Evolutionary conservation across 257 asterid genomes (phyloP).

Genomic region (Cordia subcordata): DNA sequence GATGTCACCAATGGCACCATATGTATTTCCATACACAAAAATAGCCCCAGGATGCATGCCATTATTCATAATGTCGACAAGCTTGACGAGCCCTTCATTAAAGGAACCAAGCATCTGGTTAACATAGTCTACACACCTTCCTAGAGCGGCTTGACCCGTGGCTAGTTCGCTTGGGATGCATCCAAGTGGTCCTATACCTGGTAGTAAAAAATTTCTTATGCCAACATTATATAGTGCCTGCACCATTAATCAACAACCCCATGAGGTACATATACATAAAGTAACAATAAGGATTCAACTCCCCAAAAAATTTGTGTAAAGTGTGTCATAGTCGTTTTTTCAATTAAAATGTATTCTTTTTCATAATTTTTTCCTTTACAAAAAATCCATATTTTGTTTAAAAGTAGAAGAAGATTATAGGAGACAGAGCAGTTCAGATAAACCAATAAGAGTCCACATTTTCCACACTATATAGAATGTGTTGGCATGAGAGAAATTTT

Average conservation of each 20-base stretch:
- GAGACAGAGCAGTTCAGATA: no score
- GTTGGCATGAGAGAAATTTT: no score
- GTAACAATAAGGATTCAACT: no score
- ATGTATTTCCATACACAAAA: conserved; percentile 62
- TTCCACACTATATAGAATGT: no score
- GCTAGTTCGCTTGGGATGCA: conserved; percentile 85
- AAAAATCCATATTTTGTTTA: no score
- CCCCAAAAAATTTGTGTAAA: no score
- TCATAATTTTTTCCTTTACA: no score
- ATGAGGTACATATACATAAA: no score
- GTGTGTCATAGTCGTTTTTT: no score
- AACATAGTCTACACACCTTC: conserved; percentile 77
- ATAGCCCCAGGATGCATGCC: conserved; percentile 70
- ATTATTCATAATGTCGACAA: conserved; percentile 56
- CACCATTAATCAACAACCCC: background rate
- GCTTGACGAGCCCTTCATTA: conserved; percentile 53
- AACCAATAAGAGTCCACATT: no score
- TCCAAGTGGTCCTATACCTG: conserved; percentile 82
- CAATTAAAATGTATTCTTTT: no score
- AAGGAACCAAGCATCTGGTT: conserved; percentile 68
- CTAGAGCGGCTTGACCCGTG: conserved; percentile 56
- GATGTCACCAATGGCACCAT: conserved; percentile 61
- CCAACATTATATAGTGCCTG: conserved; percentile 67
- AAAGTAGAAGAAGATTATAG: no score
- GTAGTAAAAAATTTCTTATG: conserved; percentile 55